These are phyloP conservation scores for Clonostachys chloroleuca DNA, from an alignment of 2,329 filamentous ascomycete genomes.

Conservation along the genomic window DNA sequence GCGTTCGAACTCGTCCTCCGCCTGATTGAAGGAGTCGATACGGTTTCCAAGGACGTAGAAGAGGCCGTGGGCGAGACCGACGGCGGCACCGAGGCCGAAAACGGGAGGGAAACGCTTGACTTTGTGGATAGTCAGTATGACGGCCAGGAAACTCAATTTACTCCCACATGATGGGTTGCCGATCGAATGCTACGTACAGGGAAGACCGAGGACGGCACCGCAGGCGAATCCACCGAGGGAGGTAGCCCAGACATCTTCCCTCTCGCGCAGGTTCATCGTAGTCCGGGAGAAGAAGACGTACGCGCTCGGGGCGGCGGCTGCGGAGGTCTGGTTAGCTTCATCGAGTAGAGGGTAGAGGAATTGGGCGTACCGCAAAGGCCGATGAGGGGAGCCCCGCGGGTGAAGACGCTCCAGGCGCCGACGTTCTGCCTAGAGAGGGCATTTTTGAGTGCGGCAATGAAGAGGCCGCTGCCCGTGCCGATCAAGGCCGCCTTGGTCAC, in stretches of 20 bases:
- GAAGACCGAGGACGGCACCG: conserved; percentile 68
- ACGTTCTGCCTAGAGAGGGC: conserved; percentile 79
- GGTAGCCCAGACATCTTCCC: conserved; percentile 74
- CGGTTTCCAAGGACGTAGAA: conserved; percentile 68
- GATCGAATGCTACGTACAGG: conserved; percentile 50
- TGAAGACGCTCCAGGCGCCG: conserved; percentile 76
- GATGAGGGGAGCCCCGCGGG: conserved; percentile 71
- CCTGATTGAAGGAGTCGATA: conserved; percentile 43
- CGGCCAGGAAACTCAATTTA: too few species aligned
- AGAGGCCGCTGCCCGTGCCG: conserved; percentile 63
- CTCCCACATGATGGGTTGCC: too few species aligned
- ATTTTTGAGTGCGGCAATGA: conserved; percentile 79
- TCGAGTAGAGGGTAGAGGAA: too few species aligned
- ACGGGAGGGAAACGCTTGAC: conserved; percentile 60
- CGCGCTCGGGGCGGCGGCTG: conserved; percentile 53
- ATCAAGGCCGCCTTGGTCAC: conserved; percentile 61
- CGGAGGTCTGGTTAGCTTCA: too few species aligned
- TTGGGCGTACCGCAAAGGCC: conserved; percentile 31
- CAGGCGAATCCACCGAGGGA: conserved; percentile 72
- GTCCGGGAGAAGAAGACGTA: conserved; percentile 76
- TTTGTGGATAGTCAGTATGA: conserved; percentile 6
- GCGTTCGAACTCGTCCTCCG: conserved; percentile 67
- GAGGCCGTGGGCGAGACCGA: conserved; percentile 54
- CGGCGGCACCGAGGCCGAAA: conserved; percentile 58
- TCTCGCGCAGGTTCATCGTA: conserved; percentile 79